Evolutionary conservation across 23 red algal genomes (phyloP).

Genomic region (Gracilaria domingensis): DNA sequence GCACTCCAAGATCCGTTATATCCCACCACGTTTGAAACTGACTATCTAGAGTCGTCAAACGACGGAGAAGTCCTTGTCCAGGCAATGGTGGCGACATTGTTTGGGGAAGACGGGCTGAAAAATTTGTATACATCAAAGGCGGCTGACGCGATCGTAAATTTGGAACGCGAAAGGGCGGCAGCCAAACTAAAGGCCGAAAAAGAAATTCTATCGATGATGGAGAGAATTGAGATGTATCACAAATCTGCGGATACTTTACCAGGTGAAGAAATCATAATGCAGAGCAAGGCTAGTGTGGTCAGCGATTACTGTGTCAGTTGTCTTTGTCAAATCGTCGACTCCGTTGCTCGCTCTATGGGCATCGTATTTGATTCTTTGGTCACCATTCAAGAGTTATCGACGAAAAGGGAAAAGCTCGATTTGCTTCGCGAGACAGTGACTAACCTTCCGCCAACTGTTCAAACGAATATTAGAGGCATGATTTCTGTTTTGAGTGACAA

Average conservation of each 20-base stretch:
- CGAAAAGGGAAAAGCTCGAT: slow-evolving; percentile 57
- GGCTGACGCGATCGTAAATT: slow-evolving; percentile 43
- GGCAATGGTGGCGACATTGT: slow-evolving; percentile 13
- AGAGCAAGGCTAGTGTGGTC: slow-evolving; percentile 32
- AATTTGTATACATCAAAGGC: slow-evolving; percentile 29
- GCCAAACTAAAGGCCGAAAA: slow-evolving; percentile 62
- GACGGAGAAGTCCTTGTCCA: slow-evolving; percentile 25
- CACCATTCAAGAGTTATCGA: slow-evolving; percentile 6
- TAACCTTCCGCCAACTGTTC: slow-evolving; percentile 40
- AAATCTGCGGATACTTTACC: slow-evolving; percentile 48
- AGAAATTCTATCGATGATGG: slow-evolving; percentile 38
- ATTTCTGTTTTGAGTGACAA: slow-evolving; percentile 32
- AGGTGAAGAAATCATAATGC: slow-evolving; percentile 22
- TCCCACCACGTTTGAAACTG: slow-evolving; percentile 22
- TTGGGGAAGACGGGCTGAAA: slow-evolving; percentile 10
- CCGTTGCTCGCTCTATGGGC: slow-evolving; percentile 40
- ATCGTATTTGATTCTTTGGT: slow-evolving; percentile 21
- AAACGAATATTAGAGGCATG: slow-evolving; percentile 32
- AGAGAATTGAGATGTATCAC: slow-evolving; percentile 56
- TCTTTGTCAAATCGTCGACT: slow-evolving; percentile 44
- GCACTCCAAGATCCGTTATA: slow-evolving; percentile 31
- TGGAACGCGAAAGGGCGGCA: slow-evolving; percentile 42
- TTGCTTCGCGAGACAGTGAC: slow-evolving; percentile 3
- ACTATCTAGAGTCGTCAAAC: slow-evolving; percentile 52
- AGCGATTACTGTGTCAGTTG: slow-evolving; percentile 20